Evolutionary conservation across 495 filamentous ascomycete genomes (phyloP).

Genomic region (Trypethelium eluteriae): DNA sequence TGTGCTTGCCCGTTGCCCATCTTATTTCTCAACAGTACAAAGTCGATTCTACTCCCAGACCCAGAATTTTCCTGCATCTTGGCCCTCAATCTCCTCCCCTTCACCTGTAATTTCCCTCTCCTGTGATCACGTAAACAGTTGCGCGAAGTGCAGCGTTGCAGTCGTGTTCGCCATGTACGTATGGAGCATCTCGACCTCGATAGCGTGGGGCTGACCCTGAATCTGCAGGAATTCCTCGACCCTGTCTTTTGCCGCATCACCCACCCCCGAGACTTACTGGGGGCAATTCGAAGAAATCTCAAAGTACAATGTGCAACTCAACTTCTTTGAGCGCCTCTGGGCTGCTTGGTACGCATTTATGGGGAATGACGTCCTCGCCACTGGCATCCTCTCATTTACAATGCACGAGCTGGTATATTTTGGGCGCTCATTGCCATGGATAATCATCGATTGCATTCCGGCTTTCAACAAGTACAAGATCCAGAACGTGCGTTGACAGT

Average conservation of each 20-base stretch:
- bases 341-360: constrained; percentile 97
- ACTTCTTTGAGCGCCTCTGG: constrained; percentile 78
- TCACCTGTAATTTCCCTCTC: not conserved
- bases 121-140: not conserved
- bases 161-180: not conserved
- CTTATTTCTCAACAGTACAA: not conserved
- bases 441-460: constrained; percentile 81
- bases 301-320: constrained; percentile 80
- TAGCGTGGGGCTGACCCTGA: not conserved
- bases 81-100: not conserved
- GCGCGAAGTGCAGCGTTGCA: not conserved
- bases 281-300: constrained; percentile 79
- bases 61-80: not conserved
- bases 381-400: constrained; percentile 90
- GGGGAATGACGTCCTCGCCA: constrained; percentile 93
- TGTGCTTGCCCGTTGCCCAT: not conserved
- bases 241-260: constrained; percentile 20
- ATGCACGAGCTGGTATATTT: constrained; percentile 96
- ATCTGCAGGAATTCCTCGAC: constrained; percentile 23
- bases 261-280: constrained; percentile 49
- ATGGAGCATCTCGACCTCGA: not conserved
- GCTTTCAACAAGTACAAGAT: constrained; percentile 90
- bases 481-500: constrained; percentile 57
- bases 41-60: not conserved
- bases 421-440: constrained; percentile 84